Conservation (phyloP, 2,329 filamentous ascomycete species). For the Blastomyces parvus region DNA sequence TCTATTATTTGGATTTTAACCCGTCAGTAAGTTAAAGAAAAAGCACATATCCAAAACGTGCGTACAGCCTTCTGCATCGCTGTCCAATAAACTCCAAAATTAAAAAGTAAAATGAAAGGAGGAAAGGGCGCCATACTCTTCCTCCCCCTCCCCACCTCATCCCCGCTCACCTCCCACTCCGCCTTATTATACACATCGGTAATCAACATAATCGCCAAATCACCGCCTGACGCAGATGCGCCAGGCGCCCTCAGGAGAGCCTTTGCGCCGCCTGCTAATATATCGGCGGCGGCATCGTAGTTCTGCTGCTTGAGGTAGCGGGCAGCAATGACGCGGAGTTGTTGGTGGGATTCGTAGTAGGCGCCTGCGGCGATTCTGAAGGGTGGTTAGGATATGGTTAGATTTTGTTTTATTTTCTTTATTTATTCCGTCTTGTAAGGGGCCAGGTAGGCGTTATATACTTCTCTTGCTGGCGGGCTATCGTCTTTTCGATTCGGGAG, state of each 20-base stretch:
- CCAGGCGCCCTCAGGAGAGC: slow-evolving; percentile 66
- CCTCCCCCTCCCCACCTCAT: slow-evolving; percentile 54
- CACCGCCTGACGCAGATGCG: slow-evolving; percentile 88
- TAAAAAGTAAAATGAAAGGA: neutral
- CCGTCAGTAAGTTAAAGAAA: neutral
- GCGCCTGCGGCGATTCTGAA: slow-evolving; percentile 75
- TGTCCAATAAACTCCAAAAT: neutral
- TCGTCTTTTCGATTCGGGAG: slow-evolving; percentile 56
- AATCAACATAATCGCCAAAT: slow-evolving; percentile 75
- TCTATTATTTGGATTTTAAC: slow-evolving; percentile 25
- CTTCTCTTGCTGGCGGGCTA: slow-evolving; percentile 69
- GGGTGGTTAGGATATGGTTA: slow-evolving; percentile 13
- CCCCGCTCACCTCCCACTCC: slow-evolving; percentile 61
- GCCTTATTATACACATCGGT: slow-evolving; percentile 87
- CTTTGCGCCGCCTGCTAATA: slow-evolving; percentile 73
- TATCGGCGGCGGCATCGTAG: slow-evolving; percentile 76
- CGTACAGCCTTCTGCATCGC: neutral
- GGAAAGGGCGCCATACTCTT: slow-evolving; percentile 36
- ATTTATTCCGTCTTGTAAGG: too few species aligned
- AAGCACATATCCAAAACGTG: neutral
- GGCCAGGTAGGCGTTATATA: slow-evolving; percentile 28
- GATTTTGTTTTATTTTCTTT: neutral
- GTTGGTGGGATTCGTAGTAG: slow-evolving; percentile 97
- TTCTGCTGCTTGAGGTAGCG: slow-evolving; percentile 84
- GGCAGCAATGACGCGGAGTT: slow-evolving; percentile 87